Evolutionary conservation across 192 early-diverging fungal species (phyloP), one percentile per base, ranked within the genome.

Genomic region (Coemansia sp.): DNA sequence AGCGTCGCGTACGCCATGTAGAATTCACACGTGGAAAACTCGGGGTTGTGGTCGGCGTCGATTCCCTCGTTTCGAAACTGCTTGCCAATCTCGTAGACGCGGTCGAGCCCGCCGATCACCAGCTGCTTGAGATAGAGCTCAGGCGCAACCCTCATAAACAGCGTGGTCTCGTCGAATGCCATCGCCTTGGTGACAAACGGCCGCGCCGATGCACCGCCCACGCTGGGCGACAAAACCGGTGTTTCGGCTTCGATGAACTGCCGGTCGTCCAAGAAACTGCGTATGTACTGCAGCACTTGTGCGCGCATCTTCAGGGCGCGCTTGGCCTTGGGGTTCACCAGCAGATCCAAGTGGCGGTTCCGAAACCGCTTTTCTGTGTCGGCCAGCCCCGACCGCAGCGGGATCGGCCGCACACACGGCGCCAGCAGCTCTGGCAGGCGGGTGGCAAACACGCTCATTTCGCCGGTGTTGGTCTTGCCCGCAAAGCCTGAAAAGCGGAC

Each of bases 1-100:
- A 93, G 68, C 32, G 87, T 82, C 16, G 86, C 79, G 55, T 89
- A 93, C 0, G 92, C 88, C 71, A 89, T 80, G 68, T 95, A 95
- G 60, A 92, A 88, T 64, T 95, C 93, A 56, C 90, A 91, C 5
- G 92, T 93, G 24, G 92, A 92, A 58, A 95, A 95, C 67, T 93
- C 93, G 21, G 93, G 93, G 59, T 91, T 93, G 63, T 95, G 93
- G 50, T 88, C 86, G 18, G 86, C 85, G 69, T 95, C 93, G 31
- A 95, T 86, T 16, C 90, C 91, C 77, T 95, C 93, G 59, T 95
- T 95, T 19, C 93, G 83, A 65, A 95, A 95, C 66, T 92, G 91
- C 63, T 91, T 91, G 24, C 93, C 93, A 58, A 95, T 84, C 71
- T 95, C 93, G 65, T 85, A 95, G 11, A 95, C 91, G 22, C 86